phyloP scores from a whole-genome alignment of 495 filamentous ascomycete genomes.

The Evansstolkia leycettana region DNA sequence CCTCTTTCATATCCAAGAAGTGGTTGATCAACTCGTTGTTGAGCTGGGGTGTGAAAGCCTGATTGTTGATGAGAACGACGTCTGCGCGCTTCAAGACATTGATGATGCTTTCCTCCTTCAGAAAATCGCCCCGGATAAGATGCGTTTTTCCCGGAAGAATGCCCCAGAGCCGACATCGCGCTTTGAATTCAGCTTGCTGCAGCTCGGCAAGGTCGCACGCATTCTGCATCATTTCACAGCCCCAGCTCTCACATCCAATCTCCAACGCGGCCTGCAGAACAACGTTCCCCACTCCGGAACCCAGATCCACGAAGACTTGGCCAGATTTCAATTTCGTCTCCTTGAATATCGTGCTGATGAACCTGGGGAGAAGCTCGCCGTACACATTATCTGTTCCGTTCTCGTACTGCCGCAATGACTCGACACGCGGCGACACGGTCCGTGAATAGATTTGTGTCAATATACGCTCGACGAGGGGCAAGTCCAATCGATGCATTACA shows the following conservation, averaged over 20 bases:
- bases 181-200: conserved; percentile 75
- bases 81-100: conserved; percentile 70
- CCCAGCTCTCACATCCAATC: conserved; percentile 88
- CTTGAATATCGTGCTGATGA: conserved; percentile 68
- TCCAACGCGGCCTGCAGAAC: conserved; percentile 90
- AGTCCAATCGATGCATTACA: conserved; percentile 46
- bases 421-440: conserved; percentile 79
- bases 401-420: conserved; percentile 68
- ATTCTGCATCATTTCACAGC: conserved; percentile 89
- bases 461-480: conserved; percentile 67
- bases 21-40: conserved; percentile 80
- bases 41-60: conserved; percentile 76
- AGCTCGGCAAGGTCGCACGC: conserved; percentile 73
- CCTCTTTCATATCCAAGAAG: conserved; percentile 90
- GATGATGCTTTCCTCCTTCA: conserved; percentile 57
- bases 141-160: conserved; percentile 65
- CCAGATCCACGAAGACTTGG: conserved; percentile 85
- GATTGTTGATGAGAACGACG: conserved; percentile 92
- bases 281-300: conserved; percentile 91
- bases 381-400: conserved; percentile 87
- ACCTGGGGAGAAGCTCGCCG: conserved; percentile 78
- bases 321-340: conserved; percentile 64
- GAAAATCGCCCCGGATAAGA: conserved; percentile 76
- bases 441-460: conserved; percentile 82
- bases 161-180: conserved; percentile 83